Conservation (phyloP, 345 rosid species). For the Moricandia arvensis region DNA sequence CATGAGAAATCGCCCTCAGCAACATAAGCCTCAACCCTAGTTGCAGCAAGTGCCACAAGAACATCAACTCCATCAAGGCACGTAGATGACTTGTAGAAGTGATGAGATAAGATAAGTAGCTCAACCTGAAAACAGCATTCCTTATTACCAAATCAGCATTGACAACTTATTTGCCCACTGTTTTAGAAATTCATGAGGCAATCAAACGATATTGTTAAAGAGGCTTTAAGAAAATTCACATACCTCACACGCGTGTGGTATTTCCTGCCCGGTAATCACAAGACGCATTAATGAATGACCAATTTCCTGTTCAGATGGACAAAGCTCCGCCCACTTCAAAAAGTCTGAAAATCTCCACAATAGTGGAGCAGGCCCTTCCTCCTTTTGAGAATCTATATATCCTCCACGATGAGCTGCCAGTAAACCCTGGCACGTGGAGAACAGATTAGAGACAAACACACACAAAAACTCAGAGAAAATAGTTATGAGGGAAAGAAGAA, state of each 20-base stretch:
- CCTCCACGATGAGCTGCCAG: slow-evolving; percentile 99
- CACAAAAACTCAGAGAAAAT: neutral
- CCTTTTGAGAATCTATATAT: slow-evolving; percentile 90
- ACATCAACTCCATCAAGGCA: slow-evolving; percentile 99
- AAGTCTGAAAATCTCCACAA: slow-evolving; percentile 97
- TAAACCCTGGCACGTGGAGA: slow-evolving; percentile 60
- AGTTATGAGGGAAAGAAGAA: neutral
- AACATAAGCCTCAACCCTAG: slow-evolving; percentile 93
- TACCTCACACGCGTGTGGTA: slow-evolving; percentile 99
- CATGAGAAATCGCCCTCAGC: slow-evolving; percentile 92
- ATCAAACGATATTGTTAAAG: slow-evolving; percentile 1
- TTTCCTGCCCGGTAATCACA: slow-evolving; percentile 95
- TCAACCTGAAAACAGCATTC: slow-evolving; percentile 64
- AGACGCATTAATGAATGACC: slow-evolving; percentile 99
- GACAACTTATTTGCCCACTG: slow-evolving; percentile 3
- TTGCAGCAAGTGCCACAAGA: slow-evolving; percentile 95
- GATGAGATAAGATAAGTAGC: slow-evolving; percentile 94
- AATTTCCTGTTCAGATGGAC: slow-evolving; percentile 96
- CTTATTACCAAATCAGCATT: slow-evolving; percentile 13
- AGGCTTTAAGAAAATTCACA: slow-evolving; percentile 1
- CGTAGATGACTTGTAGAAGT: slow-evolving; percentile 94
- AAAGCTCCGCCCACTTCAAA: slow-evolving; percentile 95
- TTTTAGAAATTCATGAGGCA: neutral
- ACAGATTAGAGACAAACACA: slow-evolving; percentile 17
- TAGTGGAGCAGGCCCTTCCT: slow-evolving; percentile 97